Conservation (phyloP, 495 filamentous ascomycete species). For the Beverwykella pulmonaria region DNA sequence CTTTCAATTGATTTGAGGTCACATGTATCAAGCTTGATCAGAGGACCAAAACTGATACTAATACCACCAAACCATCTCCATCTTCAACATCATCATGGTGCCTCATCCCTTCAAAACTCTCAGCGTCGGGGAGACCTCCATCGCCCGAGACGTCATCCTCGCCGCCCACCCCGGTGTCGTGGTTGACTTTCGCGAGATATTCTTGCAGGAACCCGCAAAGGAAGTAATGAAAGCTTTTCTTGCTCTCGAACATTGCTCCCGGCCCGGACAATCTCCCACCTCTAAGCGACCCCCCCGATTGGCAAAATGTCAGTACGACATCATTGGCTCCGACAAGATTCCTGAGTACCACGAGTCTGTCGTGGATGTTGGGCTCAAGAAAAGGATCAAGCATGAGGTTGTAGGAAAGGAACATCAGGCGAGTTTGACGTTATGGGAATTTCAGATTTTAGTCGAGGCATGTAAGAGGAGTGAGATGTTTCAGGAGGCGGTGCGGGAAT, state of each 20-base stretch:
- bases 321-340: conserved; percentile 60
- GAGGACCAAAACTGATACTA: background rate
- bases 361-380: conserved; percentile 58
- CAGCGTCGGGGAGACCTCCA: conserved; percentile 52
- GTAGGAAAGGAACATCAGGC: conserved; percentile 65
- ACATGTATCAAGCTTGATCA: background rate
- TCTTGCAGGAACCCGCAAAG: conserved; percentile 57
- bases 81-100: conserved; percentile 23
- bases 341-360: conserved; percentile 64
- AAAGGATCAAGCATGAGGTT: conserved; percentile 55
- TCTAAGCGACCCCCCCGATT: conserved; percentile 58
- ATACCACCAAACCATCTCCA: background rate
- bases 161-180: conserved; percentile 49
- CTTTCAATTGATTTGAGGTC: background rate
- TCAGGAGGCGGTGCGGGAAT: conserved; percentile 60
- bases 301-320: conserved; percentile 69
- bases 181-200: conserved; percentile 58
- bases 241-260: conserved; percentile 54
- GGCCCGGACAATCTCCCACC: conserved; percentile 45
- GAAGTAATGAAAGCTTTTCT: conserved; percentile 53
- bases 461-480: conserved; percentile 65
- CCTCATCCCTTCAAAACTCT: conserved; percentile 55
- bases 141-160: conserved; percentile 54
- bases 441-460: conserved; percentile 55
- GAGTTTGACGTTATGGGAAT: conserved; percentile 65